Evolutionary conservation across 129 eudicot species (phyloP).

Genomic region (Smallanthus sonchifolius): DNA sequence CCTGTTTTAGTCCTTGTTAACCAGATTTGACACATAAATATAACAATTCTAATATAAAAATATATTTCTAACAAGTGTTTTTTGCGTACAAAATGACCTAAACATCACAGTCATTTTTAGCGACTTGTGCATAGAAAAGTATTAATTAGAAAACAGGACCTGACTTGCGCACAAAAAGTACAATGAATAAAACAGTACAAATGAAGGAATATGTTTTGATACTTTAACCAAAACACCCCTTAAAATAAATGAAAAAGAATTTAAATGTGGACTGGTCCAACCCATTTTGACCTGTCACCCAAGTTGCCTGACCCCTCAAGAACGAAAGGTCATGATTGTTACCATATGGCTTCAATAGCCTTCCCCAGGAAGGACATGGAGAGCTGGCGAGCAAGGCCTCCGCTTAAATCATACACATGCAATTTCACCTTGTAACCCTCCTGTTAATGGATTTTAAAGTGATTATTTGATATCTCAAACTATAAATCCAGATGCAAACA

Average conservation of each 20-base stretch:
- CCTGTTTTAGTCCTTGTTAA: background rate
- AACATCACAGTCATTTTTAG: background rate
- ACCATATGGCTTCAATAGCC: slow-evolving; percentile 88
- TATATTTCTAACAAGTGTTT: background rate
- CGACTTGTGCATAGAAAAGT: background rate
- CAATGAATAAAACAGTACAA: background rate
- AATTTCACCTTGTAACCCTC: slow-evolving; percentile 67
- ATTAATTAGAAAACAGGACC: no score
- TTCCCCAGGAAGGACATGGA: slow-evolving; percentile 82
- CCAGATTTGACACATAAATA: background rate
- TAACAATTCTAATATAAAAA: no score
- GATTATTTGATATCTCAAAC: background rate
- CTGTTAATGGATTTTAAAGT: slow-evolving; percentile 28
- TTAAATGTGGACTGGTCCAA: background rate
- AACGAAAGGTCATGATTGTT: background rate
- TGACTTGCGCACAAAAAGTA: background rate
- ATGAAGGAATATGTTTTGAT: background rate
- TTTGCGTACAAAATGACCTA: background rate
- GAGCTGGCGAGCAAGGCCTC: slow-evolving; percentile 83
- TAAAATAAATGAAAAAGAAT: background rate
- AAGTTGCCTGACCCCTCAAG: background rate
- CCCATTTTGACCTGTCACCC: background rate
- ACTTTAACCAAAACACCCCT: background rate
- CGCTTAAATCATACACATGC: slow-evolving; percentile 79
- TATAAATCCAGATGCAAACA: background rate